A percentile compares a stretch with the other conserved stretches of the same genome.
These are phyloP conservation scores for Pilaira anomala DNA, from an alignment of 192 early-diverging fungal genomes.

Conservation along the genomic window DNA sequence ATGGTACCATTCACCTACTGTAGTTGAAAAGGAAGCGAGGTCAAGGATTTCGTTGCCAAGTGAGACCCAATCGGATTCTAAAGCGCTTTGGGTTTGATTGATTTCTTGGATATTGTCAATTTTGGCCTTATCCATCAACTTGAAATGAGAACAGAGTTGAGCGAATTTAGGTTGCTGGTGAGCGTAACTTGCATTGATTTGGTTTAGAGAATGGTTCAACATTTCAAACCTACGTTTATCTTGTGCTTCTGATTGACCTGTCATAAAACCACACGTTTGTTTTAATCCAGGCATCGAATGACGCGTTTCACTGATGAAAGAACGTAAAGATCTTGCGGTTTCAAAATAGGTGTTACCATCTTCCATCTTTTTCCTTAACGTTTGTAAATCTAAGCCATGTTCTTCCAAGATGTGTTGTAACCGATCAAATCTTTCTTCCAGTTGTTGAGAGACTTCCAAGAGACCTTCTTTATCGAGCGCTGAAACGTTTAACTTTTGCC, in stretches of 20 bases:
- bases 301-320: constrained; percentile 9
- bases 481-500: not conserved
- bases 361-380: constrained; percentile 19
- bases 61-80: constrained; percentile 22
- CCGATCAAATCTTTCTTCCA: constrained; percentile 20
- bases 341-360: constrained; percentile 21
- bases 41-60: constrained; percentile 14
- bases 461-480: constrained; percentile 11
- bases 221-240: constrained; percentile 21
- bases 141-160: constrained; percentile 15
- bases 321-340: not conserved
- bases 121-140: constrained; percentile 14
- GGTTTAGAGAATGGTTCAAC: constrained; percentile 1
- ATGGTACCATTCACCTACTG: constrained; percentile 28
- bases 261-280: constrained; percentile 33
- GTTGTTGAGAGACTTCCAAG: not conserved
- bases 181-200: not conserved
- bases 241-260: constrained; percentile 26
- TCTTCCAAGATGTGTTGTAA: constrained; percentile 18
- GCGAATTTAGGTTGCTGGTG: constrained; percentile 5
- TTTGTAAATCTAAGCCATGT: constrained; percentile 9
- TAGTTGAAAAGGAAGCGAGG: constrained; percentile 15
- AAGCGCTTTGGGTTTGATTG: not conserved
- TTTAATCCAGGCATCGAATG: constrained; percentile 23
- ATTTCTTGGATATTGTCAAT: constrained; percentile 15